Evolutionary conservation across 768 basidiomycete species (phyloP).

Genomic region (Xerocomellus amylosporus): DNA sequence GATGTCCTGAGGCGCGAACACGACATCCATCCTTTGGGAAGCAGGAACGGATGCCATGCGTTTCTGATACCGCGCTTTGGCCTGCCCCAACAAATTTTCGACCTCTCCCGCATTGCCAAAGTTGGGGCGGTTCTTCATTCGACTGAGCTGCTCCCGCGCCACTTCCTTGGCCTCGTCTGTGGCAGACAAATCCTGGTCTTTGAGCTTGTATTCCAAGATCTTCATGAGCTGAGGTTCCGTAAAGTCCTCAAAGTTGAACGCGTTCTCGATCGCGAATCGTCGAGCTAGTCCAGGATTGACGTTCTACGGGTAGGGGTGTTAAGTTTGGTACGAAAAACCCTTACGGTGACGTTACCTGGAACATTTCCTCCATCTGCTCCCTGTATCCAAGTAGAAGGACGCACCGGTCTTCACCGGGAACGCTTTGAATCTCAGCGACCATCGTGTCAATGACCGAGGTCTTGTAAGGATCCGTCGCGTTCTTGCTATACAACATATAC

Average conservation of each 20-base stretch:
- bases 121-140: slow-evolving; percentile 46
- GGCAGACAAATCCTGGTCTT: slow-evolving; percentile 54
- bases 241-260: slow-evolving; percentile 68
- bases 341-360: slow-evolving; percentile 47
- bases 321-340: background rate
- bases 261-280: slow-evolving; percentile 66
- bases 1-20: slow-evolving; percentile 52
- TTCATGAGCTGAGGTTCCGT: slow-evolving; percentile 48
- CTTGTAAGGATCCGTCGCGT: slow-evolving; percentile 49
- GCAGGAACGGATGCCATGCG: slow-evolving; percentile 35
- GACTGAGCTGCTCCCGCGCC: slow-evolving; percentile 47
- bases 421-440: slow-evolving; percentile 70
- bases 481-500: slow-evolving; percentile 59
- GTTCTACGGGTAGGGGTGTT: slow-evolving; percentile 41
- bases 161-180: slow-evolving; percentile 55
- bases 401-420: slow-evolving; percentile 68
- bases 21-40: slow-evolving; percentile 22
- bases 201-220: slow-evolving; percentile 57
- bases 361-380: slow-evolving; percentile 69
- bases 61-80: slow-evolving; percentile 48
- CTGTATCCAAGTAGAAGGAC: slow-evolving; percentile 67
- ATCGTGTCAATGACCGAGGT: slow-evolving; percentile 73
- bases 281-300: slow-evolving; percentile 69
- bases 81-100: slow-evolving; percentile 55
- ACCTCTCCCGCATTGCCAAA: slow-evolving; percentile 69